These are phyloP conservation scores for Synchytrium microbalum DNA, from an alignment of 371 early-diverging fungal species.

Conservation along the genomic window DNA sequence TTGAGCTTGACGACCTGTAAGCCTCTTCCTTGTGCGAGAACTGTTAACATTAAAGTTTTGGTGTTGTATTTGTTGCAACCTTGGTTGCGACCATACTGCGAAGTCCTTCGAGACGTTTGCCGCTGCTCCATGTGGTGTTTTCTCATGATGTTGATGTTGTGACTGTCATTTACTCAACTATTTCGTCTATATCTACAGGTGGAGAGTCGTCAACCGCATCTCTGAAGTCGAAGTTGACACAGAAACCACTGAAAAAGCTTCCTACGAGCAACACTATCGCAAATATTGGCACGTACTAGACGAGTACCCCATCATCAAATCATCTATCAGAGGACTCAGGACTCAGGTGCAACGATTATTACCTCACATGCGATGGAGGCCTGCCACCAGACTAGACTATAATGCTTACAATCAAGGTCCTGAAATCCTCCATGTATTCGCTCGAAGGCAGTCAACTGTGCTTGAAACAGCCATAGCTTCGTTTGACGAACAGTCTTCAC, in stretches of 20 bases:
- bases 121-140: no score
- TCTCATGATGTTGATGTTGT: no score
- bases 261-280: background rate
- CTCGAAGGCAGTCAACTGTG: background rate
- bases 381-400: background rate
- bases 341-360: background rate
- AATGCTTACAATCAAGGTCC: background rate
- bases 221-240: background rate
- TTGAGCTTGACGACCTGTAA: background rate
- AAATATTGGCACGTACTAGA: background rate
- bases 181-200: no score
- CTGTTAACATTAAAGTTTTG: no score
- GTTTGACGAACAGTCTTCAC: background rate
- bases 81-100: background rate
- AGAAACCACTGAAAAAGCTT: background rate
- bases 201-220: no score
- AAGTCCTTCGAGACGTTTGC: no score
- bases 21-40: no score
- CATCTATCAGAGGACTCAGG: background rate
- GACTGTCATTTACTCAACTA: no score
- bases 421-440: background rate
- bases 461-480: background rate
- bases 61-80: background rate
- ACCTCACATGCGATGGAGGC: background rate
- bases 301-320: background rate